These are phyloP conservation scores for Xylariaceae sp. DNA, from an alignment of 2,329 filamentous ascomycete species.

Conservation along the genomic window DNA sequence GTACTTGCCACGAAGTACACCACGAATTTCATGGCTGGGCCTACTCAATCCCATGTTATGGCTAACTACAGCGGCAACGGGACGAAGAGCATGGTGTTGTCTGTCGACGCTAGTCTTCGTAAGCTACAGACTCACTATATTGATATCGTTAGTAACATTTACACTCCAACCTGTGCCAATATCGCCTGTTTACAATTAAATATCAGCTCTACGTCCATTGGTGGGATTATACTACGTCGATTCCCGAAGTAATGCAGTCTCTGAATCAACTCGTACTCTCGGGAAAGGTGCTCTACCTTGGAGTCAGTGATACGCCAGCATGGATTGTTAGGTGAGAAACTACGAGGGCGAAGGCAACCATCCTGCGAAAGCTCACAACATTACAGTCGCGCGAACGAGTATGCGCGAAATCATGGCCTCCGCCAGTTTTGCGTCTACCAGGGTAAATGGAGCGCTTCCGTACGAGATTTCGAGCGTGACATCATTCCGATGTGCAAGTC, in stretches of 20 bases:
- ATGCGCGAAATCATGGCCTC: slow-evolving; percentile 74
- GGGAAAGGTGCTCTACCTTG: slow-evolving; percentile 72
- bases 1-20: slow-evolving; percentile 75
- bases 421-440: slow-evolving; percentile 74
- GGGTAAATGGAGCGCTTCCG: slow-evolving; percentile 66
- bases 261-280: slow-evolving; percentile 65
- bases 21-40: slow-evolving; percentile 58
- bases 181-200: too few species aligned
- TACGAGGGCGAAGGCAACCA: too few species aligned
- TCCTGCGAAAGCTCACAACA: too few species aligned
- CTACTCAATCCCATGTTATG: slow-evolving; percentile 50
- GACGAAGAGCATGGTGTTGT: slow-evolving; percentile 64
- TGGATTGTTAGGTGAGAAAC: too few species aligned
- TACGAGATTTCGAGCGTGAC: slow-evolving; percentile 74
- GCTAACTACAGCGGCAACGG: slow-evolving; percentile 66
- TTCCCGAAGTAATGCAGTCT: slow-evolving; percentile 72
- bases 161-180: too few species aligned
- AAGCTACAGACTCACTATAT: slow-evolving; percentile 74
- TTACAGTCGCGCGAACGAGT: slow-evolving; percentile 71
- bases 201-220: slow-evolving; percentile 65
- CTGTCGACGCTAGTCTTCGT: slow-evolving; percentile 61
- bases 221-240: slow-evolving; percentile 71
- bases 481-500: slow-evolving; percentile 69
- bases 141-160: slow-evolving; percentile 57
- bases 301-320: slow-evolving; percentile 72